A percentile compares a stretch with the other conserved stretches of the same genome.
These are phyloP conservation scores for Cercospora brassicicola DNA, from an alignment of 2,329 filamentous ascomycete species.

Conservation along the genomic window DNA sequence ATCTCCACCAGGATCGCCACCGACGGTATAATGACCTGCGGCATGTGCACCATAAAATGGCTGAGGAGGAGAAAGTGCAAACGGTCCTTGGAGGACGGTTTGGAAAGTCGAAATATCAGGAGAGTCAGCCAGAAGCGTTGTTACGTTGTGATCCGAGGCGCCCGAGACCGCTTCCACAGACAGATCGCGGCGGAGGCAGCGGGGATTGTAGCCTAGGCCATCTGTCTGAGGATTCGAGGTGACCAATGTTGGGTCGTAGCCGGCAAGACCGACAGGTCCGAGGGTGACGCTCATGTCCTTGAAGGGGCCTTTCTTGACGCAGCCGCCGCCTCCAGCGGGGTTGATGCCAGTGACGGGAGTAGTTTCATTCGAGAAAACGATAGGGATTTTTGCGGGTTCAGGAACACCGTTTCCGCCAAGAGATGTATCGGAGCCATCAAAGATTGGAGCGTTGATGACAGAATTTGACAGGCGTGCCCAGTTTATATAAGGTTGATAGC, in stretches of 20 bases:
- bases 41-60: constrained; percentile 39
- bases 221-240: constrained; percentile 30
- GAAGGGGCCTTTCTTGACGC: constrained; percentile 55
- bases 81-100: constrained; percentile 19
- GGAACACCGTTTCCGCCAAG: constrained; percentile 35
- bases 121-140: constrained; percentile 17
- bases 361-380: constrained; percentile 13
- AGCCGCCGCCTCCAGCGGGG: constrained; percentile 57
- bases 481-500: constrained; percentile 32
- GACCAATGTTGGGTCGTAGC: constrained; percentile 5
- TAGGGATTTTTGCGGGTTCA: background rate
- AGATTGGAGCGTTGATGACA: constrained; percentile 51
- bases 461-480: constrained; percentile 49
- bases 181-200: constrained; percentile 25
- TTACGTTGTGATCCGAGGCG: constrained; percentile 15
- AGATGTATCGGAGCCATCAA: constrained; percentile 57
- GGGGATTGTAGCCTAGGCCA: constrained; percentile 26
- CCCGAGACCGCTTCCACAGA: background rate
- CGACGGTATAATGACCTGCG: constrained; percentile 49
- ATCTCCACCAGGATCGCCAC: constrained; percentile 45
- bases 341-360: constrained; percentile 40
- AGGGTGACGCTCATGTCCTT: constrained; percentile 31
- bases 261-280: constrained; percentile 17
- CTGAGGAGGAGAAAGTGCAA: background rate
- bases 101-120: constrained; percentile 21